Evolutionary conservation across 768 basidiomycete species (phyloP).

Genomic region (Psilocybe subaeruginosa): DNA sequence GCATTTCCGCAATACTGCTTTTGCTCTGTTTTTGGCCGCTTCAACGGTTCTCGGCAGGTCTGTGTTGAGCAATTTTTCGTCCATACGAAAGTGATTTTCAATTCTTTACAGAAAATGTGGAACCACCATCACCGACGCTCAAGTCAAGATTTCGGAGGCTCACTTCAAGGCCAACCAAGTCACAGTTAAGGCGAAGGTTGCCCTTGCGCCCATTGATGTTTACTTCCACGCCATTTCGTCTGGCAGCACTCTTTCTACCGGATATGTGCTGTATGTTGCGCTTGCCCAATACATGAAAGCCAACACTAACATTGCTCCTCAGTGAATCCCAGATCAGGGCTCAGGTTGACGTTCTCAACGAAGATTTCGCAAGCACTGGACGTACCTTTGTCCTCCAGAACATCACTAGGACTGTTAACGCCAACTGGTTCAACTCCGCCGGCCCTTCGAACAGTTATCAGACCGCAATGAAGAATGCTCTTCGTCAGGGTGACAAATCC

Average conservation of each 20-base stretch:
- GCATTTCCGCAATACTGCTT: slow-evolving; percentile 1
- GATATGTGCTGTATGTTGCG: no score
- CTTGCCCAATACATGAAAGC: no score
- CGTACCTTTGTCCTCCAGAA: slow-evolving; percentile 41
- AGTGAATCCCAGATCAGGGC: slow-evolving; percentile 38
- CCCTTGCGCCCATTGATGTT: slow-evolving; percentile 28
- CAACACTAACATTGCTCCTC: background rate
- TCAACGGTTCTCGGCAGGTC: slow-evolving; percentile 31
- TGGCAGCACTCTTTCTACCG: slow-evolving; percentile 17
- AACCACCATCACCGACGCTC: slow-evolving; percentile 35
- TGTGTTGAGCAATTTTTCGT: slow-evolving; percentile 10
- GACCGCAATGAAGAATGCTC: slow-evolving; percentile 49
- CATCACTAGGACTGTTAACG: slow-evolving; percentile 45
- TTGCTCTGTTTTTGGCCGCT: slow-evolving; percentile 31
- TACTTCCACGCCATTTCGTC: slow-evolving; percentile 42
- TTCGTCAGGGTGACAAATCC: slow-evolving; percentile 41
- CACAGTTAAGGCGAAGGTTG: slow-evolving; percentile 21
- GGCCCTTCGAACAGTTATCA: slow-evolving; percentile 38
- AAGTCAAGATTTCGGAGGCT: slow-evolving; percentile 38
- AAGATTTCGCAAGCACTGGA: slow-evolving; percentile 38
- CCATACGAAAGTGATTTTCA: background rate
- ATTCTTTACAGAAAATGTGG: slow-evolving; percentile 36
- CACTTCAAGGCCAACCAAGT: slow-evolving; percentile 45
- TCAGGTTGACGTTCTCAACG: slow-evolving; percentile 45
- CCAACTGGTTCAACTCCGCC: slow-evolving; percentile 52